These are phyloP conservation scores for Medicago ruthenica DNA, from an alignment of 306 rosid species.

Conservation along the genomic window DNA sequence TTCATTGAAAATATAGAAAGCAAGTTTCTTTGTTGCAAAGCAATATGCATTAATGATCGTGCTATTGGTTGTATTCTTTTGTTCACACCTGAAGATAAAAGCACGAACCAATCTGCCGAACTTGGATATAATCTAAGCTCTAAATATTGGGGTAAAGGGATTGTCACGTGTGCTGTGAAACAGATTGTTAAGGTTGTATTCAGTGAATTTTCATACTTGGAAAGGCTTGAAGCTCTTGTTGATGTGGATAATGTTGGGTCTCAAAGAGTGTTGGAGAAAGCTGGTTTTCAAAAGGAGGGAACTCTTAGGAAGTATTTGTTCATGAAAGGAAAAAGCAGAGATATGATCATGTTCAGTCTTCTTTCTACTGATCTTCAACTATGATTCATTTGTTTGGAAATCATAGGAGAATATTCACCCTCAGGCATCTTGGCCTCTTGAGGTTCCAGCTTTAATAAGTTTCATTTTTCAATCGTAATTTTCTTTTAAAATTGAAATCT, in stretches of 20 bases:
- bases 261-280: constrained; percentile 72
- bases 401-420: too few relatives aligned
- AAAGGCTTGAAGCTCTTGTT: constrained; percentile 77
- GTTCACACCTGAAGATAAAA: constrained; percentile 44
- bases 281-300: constrained; percentile 75
- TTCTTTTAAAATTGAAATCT: too few relatives aligned
- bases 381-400: background rate
- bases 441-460: too few relatives aligned
- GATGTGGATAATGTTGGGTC: constrained; percentile 75
- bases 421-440: too few relatives aligned
- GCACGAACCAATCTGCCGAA: constrained; percentile 51
- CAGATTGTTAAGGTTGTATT: constrained; percentile 55
- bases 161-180: constrained; percentile 66
- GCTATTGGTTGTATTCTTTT: constrained; percentile 65
- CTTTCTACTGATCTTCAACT: constrained; percentile 45
- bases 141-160: constrained; percentile 77
- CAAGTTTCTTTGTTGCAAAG: constrained; percentile 57
- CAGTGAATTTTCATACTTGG: constrained; percentile 57
- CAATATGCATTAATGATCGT: constrained; percentile 60
- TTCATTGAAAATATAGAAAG: constrained; percentile 46
- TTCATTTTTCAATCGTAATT: too few relatives aligned
- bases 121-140: constrained; percentile 70
- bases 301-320: constrained; percentile 55
- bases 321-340: constrained; percentile 57
- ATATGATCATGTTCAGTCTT: constrained; percentile 59